Percentiles rank a stretch among this genome's conserved stretches.
Conservation (phyloP, 2,329 filamentous ascomycete species). For the Plectosphaerella cucumerina region DNA sequence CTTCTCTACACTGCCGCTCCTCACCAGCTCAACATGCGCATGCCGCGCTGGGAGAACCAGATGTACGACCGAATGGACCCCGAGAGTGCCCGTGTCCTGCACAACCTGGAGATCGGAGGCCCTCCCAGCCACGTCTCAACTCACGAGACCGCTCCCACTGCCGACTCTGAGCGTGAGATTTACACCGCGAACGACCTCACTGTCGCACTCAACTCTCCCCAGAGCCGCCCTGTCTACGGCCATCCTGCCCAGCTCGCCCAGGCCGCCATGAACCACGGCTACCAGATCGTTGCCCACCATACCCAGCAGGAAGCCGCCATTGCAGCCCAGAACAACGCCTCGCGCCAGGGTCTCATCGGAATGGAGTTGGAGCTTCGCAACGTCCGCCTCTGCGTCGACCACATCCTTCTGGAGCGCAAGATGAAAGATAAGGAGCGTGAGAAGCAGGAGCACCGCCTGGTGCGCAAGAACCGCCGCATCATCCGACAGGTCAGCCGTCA, state of each 20-base stretch:
- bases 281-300: conserved; percentile 10
- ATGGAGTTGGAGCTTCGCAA: conserved; percentile 7
- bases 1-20: conserved; percentile 9
- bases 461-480: conserved; percentile 14
- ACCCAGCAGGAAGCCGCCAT: conserved; percentile 4
- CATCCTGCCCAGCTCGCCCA: conserved; percentile 12
- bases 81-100: conserved; percentile 7
- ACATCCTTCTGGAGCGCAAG: conserved; percentile 10
- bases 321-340: conserved; percentile 3
- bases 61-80: conserved; percentile 14
- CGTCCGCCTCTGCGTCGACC: conserved; percentile 10
- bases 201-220: conserved; percentile 14
- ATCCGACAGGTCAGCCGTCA: conserved; percentile 20
- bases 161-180: not conserved
- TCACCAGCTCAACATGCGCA: not conserved
- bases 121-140: not conserved
- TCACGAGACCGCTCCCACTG: not conserved
- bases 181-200: conserved; percentile 13
- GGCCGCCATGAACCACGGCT: conserved; percentile 13
- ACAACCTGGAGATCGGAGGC: conserved; percentile 6
- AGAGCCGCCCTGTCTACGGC: conserved; percentile 15
- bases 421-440: not conserved
- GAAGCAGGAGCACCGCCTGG: conserved; percentile 2
- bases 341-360: conserved; percentile 3
- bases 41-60: conserved; percentile 11